Conservation (phyloP, 2,329 filamentous ascomycete genomes). For the Claviceps purpurea region DNA sequence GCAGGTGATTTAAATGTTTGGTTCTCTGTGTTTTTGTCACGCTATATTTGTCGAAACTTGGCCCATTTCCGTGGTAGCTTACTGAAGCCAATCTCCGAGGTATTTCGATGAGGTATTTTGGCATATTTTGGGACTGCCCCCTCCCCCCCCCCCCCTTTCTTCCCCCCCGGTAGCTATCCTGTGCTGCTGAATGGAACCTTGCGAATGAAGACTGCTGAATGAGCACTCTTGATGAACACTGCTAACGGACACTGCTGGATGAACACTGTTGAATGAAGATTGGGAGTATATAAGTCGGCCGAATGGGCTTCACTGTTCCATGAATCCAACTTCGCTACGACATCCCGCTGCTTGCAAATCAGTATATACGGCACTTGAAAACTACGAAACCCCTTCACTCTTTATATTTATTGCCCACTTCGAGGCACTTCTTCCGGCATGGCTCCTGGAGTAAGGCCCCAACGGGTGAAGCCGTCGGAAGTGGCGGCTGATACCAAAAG, state of each 20-base stretch:
- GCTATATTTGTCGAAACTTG: slow-evolving; percentile 18
- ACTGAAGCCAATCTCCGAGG: slow-evolving; percentile 6
- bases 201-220: no score
- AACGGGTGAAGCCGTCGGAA: slow-evolving; percentile 34
- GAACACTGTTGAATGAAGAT: background rate
- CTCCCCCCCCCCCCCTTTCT: no score
- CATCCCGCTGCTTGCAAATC: background rate
- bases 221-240: no score
- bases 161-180: no score
- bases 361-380: background rate
- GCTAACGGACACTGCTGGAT: no score
- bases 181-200: no score
- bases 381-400: background rate
- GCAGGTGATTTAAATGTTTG: slow-evolving; percentile 21
- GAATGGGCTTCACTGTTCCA: slow-evolving; percentile 5
- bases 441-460: slow-evolving; percentile 19
- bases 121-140: no score
- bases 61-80: slow-evolving; percentile 6
- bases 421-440: slow-evolving; percentile 11
- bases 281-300: slow-evolving; percentile 4
- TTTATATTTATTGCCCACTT: background rate
- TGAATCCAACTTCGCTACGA: slow-evolving; percentile 7
- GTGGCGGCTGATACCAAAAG: slow-evolving; percentile 62
- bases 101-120: background rate
- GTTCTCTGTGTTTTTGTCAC: slow-evolving; percentile 21